Conservation (phyloP, 306 rosid genomes). For the Quercus mongolica region DNA sequence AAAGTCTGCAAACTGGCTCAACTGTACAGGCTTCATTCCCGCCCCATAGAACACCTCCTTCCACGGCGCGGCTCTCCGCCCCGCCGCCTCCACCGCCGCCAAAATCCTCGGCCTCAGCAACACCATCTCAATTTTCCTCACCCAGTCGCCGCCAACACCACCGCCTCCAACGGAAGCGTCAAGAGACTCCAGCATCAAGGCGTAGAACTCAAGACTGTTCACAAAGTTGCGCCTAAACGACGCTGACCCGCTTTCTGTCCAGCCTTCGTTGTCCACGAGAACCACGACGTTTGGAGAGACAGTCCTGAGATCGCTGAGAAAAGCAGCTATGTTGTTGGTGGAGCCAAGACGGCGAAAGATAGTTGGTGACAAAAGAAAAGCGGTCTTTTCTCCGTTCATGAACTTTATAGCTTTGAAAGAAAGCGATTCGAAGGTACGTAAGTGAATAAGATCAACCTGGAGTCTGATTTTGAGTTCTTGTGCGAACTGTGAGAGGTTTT, state of each 20-base stretch:
- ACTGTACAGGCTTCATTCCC: constrained; percentile 74
- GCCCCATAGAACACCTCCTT: constrained; percentile 64
- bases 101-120: constrained; percentile 54
- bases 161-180: constrained; percentile 52
- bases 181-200: constrained; percentile 72
- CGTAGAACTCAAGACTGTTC: constrained; percentile 54
- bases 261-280: constrained; percentile 68
- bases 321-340: constrained; percentile 17
- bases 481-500: constrained; percentile 72
- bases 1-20: constrained; percentile 81
- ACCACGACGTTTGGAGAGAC: constrained; percentile 64
- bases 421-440: constrained; percentile 49
- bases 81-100: constrained; percentile 60
- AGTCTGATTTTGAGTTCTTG: constrained; percentile 62
- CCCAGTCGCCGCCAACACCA: constrained; percentile 51
- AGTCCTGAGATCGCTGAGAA: constrained; percentile 49
- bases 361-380: constrained; percentile 60
- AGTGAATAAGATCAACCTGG: constrained; percentile 52
- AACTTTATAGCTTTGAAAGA: constrained; percentile 64
- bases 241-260: constrained; percentile 39
- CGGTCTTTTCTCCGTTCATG: constrained; percentile 68
- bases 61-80: constrained; percentile 44
- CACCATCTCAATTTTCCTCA: constrained; percentile 54
- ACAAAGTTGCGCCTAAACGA: constrained; percentile 64
- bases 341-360: constrained; percentile 60